Evolutionary conservation across 805 yeast species (phyloP), one percentile per base, ranked within the genome.

Genomic region (Candida hungchunana): DNA sequence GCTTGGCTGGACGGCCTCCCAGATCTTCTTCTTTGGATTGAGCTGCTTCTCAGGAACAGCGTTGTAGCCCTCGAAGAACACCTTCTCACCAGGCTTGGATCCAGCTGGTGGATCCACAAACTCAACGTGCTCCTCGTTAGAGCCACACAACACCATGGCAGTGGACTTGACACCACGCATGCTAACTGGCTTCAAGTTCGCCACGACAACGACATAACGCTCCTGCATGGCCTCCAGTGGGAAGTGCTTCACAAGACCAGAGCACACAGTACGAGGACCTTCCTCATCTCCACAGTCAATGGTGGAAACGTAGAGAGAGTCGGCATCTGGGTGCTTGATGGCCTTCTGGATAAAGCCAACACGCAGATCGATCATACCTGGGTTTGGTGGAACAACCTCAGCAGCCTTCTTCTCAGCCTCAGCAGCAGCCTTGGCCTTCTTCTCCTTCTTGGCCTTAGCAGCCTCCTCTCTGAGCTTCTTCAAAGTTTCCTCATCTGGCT

Each of bases 311-410:
- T 93, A 93, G 53, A 93, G 71, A 2, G 96, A 74, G 64, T 93
- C 99, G 23, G 99, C 99, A 62, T 93, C 90, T 45, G 98, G 98
- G 67, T 93, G 99, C 63, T 85, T 86, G 56, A 85, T 72, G 36
- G 97, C 96, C 69, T 94, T 93, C 68, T 90, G 88, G 56, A 93
- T 93, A 72, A 81, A 87, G 36, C 99, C 99, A 44, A 93, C 96
- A 59, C 95, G 79, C 65, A 93, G 78, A 59, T 89, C 97, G 58
- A 93, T 78, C 72, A 80, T 68, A 14, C 95, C 75, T 39, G 97
- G 96, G 51, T 69, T 71, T 50, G 90, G 81, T 36, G 84, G 82
- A 22, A 71, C 80, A 40, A 68, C 75, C 29, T 56, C 65, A 16
- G 77, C 77, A 31, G 82, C 81, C 62, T 75, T 75, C 53, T 64